phyloP scores from a whole-genome alignment of 352 stramenopile genomes.

The Proteromonas lacertae region DNA sequence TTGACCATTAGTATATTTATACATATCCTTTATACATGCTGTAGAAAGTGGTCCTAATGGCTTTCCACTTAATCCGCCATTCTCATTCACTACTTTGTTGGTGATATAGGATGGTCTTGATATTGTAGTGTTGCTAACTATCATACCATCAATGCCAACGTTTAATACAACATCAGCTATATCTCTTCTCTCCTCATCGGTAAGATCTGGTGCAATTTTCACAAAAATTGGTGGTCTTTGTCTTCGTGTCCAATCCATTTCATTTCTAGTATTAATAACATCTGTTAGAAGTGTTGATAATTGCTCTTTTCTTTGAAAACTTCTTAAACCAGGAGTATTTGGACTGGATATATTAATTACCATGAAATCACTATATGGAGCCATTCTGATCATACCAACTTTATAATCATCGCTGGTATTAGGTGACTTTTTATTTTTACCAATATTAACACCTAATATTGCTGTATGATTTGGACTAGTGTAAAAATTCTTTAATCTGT shows the following conservation, averaged over 20 bases:
- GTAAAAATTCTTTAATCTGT: conserved; percentile 14
- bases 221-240: conserved; percentile 32
- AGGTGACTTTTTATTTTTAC: conserved; percentile 65
- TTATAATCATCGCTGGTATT: conserved; percentile 27
- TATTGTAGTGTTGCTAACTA: conserved; percentile 87
- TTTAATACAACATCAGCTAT: conserved; percentile 51
- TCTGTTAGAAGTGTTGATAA: conserved; percentile 30
- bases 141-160: conserved; percentile 51
- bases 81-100: conserved; percentile 29
- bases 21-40: conserved; percentile 66
- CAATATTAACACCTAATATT: conserved; percentile 72
- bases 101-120: conserved; percentile 33
- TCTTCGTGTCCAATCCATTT: too few relatives aligned
- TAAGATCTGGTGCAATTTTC: conserved; percentile 86
- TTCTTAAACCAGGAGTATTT: conserved; percentile 51
- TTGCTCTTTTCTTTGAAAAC: conserved; percentile 29
- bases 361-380: conserved; percentile 73
- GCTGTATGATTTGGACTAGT: conserved; percentile 10
- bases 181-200: conserved; percentile 56
- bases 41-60: conserved; percentile 66
- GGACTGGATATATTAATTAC: conserved; percentile 88
- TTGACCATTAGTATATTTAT: conserved; percentile 58
- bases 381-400: conserved; percentile 47
- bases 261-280: too few relatives aligned
- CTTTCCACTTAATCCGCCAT: conserved; percentile 51